These are phyloP conservation scores for Dactylellina drechsleri DNA, from an alignment of 2,329 filamentous ascomycete species.

Conservation along the genomic window DNA sequence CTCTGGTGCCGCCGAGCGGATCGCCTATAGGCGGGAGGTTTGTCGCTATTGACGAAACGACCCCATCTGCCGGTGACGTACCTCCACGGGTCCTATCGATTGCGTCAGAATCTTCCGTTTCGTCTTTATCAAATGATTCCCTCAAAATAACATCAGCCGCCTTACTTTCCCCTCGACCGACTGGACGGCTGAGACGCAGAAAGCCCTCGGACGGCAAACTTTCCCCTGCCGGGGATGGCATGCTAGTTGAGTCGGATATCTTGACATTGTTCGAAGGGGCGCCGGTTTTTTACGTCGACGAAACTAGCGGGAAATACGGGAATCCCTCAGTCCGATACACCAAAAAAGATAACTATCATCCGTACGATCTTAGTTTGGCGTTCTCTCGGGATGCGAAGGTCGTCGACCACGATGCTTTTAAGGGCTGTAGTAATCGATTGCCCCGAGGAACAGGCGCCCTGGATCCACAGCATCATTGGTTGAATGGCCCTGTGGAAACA, in stretches of 20 bases:
- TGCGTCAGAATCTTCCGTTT: conserved; percentile 18
- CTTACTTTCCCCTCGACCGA: conserved; percentile 35
- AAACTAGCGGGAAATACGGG: conserved; percentile 37
- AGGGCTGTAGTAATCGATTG: conserved; percentile 25
- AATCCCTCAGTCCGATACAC: conserved; percentile 21
- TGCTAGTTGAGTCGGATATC: conserved; percentile 14
- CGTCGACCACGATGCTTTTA: conserved; percentile 38
- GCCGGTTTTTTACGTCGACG: conserved; percentile 38
- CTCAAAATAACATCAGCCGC: conserved; percentile 19
- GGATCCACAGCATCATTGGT: conserved; percentile 42
- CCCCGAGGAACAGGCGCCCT: not conserved
- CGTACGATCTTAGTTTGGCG: not conserved
- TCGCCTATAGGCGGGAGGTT: not conserved
- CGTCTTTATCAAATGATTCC: conserved; percentile 39
- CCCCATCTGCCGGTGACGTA: not conserved
- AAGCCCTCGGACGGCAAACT: not conserved
- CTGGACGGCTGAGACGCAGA: conserved; percentile 2
- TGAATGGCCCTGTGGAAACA: conserved; percentile 51
- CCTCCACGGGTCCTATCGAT: conserved; percentile 22
- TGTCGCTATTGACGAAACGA: not conserved
- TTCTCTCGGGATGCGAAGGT: conserved; percentile 20
- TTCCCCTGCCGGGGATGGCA: not conserved
- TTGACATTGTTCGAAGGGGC: conserved; percentile 33
- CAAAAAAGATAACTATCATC: not conserved
- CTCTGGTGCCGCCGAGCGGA: not conserved